phyloP scores from a whole-genome alignment of 345 rosid species.

The Atalantia buxifolia region DNA sequence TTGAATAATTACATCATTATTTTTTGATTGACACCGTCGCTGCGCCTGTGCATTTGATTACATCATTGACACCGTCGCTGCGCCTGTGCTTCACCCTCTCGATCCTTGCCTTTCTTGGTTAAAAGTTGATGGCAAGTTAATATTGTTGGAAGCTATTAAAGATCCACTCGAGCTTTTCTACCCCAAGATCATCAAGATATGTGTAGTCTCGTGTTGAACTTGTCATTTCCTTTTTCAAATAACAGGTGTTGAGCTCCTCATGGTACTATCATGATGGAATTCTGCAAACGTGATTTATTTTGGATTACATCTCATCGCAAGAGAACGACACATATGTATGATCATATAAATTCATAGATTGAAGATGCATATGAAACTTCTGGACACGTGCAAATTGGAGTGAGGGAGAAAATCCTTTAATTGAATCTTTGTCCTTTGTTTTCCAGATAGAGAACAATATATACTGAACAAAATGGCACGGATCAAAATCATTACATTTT shows the following conservation, averaged over 20 bases:
- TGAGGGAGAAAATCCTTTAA: not conserved
- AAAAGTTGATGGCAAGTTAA: constrained; percentile 76
- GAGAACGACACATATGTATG: not conserved
- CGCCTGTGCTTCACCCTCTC: constrained; percentile 67
- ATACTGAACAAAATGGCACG: constrained; percentile 14
- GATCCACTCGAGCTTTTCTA: constrained; percentile 63
- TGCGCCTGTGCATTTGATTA: no score
- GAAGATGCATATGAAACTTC: not conserved
- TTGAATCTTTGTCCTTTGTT: constrained; percentile 7
- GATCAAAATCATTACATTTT: constrained; percentile 30
- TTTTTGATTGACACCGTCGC: no score
- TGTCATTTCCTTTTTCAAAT: no score
- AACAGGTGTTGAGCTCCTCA: no score
- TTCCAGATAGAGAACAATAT: constrained; percentile 14
- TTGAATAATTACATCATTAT: no score
- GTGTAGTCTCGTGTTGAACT: no score
- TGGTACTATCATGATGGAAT: not conserved
- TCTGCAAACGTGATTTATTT: not conserved
- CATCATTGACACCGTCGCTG: constrained; percentile 63
- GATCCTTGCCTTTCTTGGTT: constrained; percentile 67
- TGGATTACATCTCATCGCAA: not conserved
- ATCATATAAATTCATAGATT: not conserved
- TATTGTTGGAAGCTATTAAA: constrained; percentile 67
- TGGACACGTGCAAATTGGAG: not conserved
- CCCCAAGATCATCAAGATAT: constrained; percentile 42